Base-by-base conservation (phyloP, 768 basidiomycete species). In the Gloeostereum incarnatum region DNA sequence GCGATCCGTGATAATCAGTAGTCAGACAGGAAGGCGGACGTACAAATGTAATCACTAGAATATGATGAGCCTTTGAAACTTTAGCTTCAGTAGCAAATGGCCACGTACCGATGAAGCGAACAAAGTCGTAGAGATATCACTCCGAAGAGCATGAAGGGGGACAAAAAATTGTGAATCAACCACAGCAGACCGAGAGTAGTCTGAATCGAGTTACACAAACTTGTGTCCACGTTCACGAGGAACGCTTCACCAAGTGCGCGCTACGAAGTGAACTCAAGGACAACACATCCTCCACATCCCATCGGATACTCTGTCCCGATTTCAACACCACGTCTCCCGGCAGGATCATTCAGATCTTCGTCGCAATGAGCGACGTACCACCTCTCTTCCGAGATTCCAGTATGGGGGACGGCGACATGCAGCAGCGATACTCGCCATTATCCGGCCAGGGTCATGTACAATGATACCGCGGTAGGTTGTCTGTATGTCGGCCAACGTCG, bases 201-300 rank as follows among this genome's bases (percentile, higher is more conserved):
- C 75, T 75, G 75, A 77, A 75, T 78, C 70, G 71, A 77, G 74
- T 73, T 71, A 54, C 63, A 56, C 55, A 47, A 44, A n/a, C n/a
- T n/a, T 41, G 38, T 31, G 22, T 48, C 45, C 29, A 18, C 14
- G 40, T 34, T 40, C 22, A 31, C 39, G 23, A 40, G 13, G 44
- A 45, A 35, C 46, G 46, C n/a, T 18, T 45, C 31, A 38, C 16
- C 9, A 27, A 23, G 27, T 53, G 58, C 64, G 70, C 63, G 71
- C 75, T 66, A 70, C 76, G 71, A 78, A 78, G 73, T 76, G 71
- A 64, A 73, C 78, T 78, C 46, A 78, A 79, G 72, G 65, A 66
- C 64, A 13, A 11, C 18, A 11, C n/a, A 5, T 16, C 4, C 14
- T 38, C 31, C 29, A 11, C 35, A 19, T 27, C n/a, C 5, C 5